Conservation (phyloP, 257 asterid species). For the Ophiorrhiza pumila region DNA sequence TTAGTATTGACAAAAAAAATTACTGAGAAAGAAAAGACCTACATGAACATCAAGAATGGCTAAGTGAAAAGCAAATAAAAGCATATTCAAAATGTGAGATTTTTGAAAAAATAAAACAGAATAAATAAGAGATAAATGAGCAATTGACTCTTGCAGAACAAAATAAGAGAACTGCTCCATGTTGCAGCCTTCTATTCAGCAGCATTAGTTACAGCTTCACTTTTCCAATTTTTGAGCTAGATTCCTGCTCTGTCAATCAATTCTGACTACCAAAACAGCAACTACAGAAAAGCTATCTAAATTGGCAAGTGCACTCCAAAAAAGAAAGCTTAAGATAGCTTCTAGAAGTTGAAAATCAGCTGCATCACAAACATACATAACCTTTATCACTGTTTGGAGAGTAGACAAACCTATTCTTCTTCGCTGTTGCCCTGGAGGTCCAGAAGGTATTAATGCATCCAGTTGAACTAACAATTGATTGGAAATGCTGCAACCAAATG, state of each 20-base stretch:
- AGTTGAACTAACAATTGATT: constrained; percentile 67
- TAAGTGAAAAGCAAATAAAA: neutral
- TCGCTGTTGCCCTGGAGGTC: constrained; percentile 76
- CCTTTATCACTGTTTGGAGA: neutral
- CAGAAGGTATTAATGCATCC: constrained; percentile 76
- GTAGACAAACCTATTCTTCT: constrained; percentile 71
- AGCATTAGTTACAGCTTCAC: neutral
- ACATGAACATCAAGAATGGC: neutral
- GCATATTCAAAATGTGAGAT: neutral
- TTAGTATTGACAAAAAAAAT: constrained; percentile 20
- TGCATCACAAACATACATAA: neutral
- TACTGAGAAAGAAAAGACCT: neutral
- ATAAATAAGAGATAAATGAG: neutral
- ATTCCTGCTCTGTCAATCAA: neutral
- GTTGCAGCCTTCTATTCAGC: neutral
- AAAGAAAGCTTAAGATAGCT: neutral
- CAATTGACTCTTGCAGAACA: neutral
- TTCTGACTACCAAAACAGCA: neutral
- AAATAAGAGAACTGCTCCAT: neutral
- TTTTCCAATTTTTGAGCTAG: neutral
- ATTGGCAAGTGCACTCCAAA: neutral
- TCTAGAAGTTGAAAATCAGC: neutral
- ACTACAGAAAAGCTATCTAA: neutral
- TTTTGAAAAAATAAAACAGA: neutral
- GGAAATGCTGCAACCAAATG: constrained; percentile 55